Evolutionary conservation across 352 stramenopile species (phyloP), one percentile per base, ranked within the genome.

Genomic region (Phytophthora foliorum): DNA sequence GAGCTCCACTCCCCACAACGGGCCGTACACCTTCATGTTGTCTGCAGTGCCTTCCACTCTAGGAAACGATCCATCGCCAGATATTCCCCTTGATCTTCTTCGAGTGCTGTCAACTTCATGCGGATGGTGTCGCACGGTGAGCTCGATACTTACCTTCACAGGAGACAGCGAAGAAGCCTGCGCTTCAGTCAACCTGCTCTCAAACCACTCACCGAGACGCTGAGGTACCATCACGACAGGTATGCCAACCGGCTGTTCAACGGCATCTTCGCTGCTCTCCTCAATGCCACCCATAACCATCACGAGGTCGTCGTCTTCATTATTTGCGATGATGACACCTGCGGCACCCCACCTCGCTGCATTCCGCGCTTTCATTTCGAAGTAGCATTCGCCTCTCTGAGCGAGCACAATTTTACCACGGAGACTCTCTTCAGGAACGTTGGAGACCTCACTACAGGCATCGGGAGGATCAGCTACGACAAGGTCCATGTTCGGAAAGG

Each of bases 281-380:
- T 60, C 69, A 5, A 78, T 74, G 17, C 82, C 76, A 31, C 81
- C 87, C 88, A 95, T 95, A 58, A 94, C 81, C 74, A 95, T 93
- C 34, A 96, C 77, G 46, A 92, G 74, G 1, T 82, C 74, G 19
- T 89, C 73, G 22, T 90, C 82, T 58, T 80, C 71, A 22, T 81
- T 82, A 62, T 93, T 94, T 19, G 87, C 67, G 25, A 94, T 67
- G 39, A 94, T 80, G 14, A 92, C 69, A 42, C 78, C 87, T 0
- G 71, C 63, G 6, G 85, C 85, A 0, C 84, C 85, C 13, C 69
- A 78, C 6, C 67, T 64, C 2, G 57, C 72, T 2, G 77, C 83
- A 65, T 93, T 85, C 14, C 72, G 74, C 11, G 81, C 87, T 67
- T 94, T 94, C 48, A 44, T 81, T 75, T 93, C 87, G 41, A 93